Base-by-base conservation (phyloP, 768 basidiomycete species). In the Boletus barrowsii region DNA sequence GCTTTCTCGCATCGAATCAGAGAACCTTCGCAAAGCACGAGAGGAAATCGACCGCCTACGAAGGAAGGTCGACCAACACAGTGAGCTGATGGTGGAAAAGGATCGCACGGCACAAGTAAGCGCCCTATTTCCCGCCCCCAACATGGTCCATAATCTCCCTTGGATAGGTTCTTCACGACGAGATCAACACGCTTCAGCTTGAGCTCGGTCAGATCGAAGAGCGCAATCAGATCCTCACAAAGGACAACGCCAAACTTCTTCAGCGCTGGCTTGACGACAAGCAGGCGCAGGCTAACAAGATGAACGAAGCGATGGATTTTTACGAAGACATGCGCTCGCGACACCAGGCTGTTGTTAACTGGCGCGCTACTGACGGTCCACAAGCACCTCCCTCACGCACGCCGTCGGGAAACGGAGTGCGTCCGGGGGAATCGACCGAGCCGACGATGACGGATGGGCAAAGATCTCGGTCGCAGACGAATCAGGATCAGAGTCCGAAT, bases 251-350 rank as follows among this genome's bases (percentile, higher is more conserved):
- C 24, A 88, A 92, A 64, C 83, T 99, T 26, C 79, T 98, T 2
- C 93, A 97, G 68, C 87, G 96, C 17, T 99, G 97, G 96, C 79
- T 98, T 10, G 97, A 98, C 64, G 87, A 88, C 59, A 97, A 97
- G 73, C 93, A 97, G 68, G 75, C 79, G 13, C 94, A 95, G 64
- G 96, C 89, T 10, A 93, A 94, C 71, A 86, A 86, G 73, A 90
- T 99, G 90, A 98, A 98, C 72, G 90, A 90, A 63, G 92, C 88
- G 14, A 92, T 93, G 68, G 79, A 88, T 53, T 90, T 91, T 69
- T 93, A 93, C 64, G 90, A 93, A 68, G 85, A 87, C 61, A 86
- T 93, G 85, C 86, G 86, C 53, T 84, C 87, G 33, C 81, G 80
- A 56, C 84, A 86, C 62, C 80, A 87, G 59, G 77, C 82, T 7